These are phyloP conservation scores for Podospora pseudopauciseta DNA, from an alignment of 495 filamentous ascomycete species.

Conservation along the genomic window DNA sequence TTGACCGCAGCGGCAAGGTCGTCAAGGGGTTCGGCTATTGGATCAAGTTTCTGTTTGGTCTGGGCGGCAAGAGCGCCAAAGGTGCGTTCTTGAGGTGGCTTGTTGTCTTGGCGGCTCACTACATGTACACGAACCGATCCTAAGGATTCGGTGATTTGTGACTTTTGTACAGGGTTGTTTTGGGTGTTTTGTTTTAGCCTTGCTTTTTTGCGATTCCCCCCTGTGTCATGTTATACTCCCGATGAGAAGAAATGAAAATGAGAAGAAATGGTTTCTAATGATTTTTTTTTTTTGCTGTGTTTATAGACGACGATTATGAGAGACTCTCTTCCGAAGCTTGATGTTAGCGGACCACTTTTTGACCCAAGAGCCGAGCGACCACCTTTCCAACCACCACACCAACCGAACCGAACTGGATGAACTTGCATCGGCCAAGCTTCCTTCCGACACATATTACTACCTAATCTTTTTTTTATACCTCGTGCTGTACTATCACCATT, in stretches of 20 bases:
- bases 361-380: not conserved
- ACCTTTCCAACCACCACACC: too few species aligned
- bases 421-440: not conserved
- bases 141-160: not conserved
- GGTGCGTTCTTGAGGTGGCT: slow-evolving; percentile 50
- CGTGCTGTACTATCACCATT: not conserved
- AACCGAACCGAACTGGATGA: not conserved
- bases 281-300: not conserved
- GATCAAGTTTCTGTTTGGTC: slow-evolving; percentile 40
- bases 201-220: not conserved
- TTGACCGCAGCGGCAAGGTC: slow-evolving; percentile 71
- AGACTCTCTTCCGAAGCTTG: not conserved
- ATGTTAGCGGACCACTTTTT: not conserved
- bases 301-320: not conserved
- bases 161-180: not conserved
- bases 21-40: slow-evolving; percentile 49
- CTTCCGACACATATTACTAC: not conserved
- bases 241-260: not conserved
- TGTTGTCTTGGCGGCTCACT: slow-evolving; percentile 32
- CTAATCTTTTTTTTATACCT: not conserved
- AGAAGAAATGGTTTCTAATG: not conserved
- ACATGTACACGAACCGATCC: slow-evolving; percentile 12
- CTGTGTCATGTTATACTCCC: not conserved
- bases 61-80: slow-evolving; percentile 46
- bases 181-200: not conserved